Evolutionary conservation across 306 rosid genomes (phyloP), one percentile per base, ranked within the genome.

Genomic region (Citrullus colocynthis): DNA sequence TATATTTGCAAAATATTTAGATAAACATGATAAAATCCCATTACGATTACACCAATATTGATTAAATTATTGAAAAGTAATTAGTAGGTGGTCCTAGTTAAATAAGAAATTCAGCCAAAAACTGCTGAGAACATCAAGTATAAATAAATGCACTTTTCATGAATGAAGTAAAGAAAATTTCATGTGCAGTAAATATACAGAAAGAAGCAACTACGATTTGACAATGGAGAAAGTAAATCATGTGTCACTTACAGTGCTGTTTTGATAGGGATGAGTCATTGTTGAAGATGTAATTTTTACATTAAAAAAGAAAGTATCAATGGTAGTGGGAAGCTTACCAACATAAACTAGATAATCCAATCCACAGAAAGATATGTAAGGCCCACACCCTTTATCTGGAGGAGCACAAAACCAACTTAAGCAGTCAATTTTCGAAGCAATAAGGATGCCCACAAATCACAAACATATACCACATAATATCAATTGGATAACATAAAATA

Each of bases 311-410:
- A 64, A 37, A 36, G 30, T 37, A 69, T 41, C 36, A 69, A 69
- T 4, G 1, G 55, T 42, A 69, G 48, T 63, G 63, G 37, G 9
- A 54, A 30, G 28, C 18, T 67, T 7, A 70, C 20, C 21, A 57
- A 11, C 30, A 15, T 59, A 56, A 17, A 20, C 17, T 16, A 18
- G 58, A 54, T 7, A 49, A 28, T 42, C 58, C 56, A 57, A 82
- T 82, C 79, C 64, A 45, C 5, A 36, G 9, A 44, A 65, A 78
- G 82, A 84, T 81, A 42, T 51, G 20, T n/a, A 21, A 34, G 75
- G 58, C 84, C 82, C 88, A 82, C 88, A 80, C 48, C 48, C 85
- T 67, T 69, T 75, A 80, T 37, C 56, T 36, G 62, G 52, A 77
- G 71, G 58, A 72, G 83, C 80, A 82, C 76, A 81, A 69, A 66